These are phyloP conservation scores for Schizochytrium sp. DNA, from an alignment of 108 stramenopile genomes.

Conservation along the genomic window DNA sequence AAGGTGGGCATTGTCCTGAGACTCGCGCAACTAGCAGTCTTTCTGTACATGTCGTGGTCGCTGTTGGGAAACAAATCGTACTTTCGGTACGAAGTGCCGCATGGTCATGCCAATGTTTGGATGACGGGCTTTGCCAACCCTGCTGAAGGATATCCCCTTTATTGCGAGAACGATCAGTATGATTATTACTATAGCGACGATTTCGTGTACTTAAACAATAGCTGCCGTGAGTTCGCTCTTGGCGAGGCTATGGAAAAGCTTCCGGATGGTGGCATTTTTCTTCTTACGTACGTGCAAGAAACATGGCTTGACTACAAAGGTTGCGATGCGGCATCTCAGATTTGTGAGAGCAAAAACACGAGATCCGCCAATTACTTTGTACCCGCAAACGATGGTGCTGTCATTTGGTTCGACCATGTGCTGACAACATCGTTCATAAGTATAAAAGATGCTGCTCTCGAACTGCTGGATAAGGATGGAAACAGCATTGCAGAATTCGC, in stretches of 20 bases:
- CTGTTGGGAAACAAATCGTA: neutral
- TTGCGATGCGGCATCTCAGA: neutral
- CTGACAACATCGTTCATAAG: neutral
- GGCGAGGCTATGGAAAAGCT: neutral
- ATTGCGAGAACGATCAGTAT: neutral
- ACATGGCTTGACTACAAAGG: neutral
- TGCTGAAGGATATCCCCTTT: neutral
- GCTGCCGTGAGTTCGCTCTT: neutral
- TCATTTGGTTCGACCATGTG: neutral
- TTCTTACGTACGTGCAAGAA: neutral
- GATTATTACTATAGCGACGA: neutral
- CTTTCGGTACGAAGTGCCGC: neutral
- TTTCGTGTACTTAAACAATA: neutral
- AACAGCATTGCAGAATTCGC: neutral
- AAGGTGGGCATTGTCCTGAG: neutral
- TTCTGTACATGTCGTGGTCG: neutral
- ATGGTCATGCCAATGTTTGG: neutral
- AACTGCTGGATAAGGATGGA: neutral
- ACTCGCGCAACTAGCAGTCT: neutral
- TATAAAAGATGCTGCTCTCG: neutral
- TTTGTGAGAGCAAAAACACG: neutral
- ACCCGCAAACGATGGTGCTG: neutral
- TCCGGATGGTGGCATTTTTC: neutral
- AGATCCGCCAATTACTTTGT: neutral
- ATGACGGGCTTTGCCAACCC: neutral